A percentile compares a stretch with the other conserved stretches of the same genome.
These are phyloP conservation scores for Tetraselmis striata DNA, from an alignment of 139 green algal species.

Conservation along the genomic window DNA sequence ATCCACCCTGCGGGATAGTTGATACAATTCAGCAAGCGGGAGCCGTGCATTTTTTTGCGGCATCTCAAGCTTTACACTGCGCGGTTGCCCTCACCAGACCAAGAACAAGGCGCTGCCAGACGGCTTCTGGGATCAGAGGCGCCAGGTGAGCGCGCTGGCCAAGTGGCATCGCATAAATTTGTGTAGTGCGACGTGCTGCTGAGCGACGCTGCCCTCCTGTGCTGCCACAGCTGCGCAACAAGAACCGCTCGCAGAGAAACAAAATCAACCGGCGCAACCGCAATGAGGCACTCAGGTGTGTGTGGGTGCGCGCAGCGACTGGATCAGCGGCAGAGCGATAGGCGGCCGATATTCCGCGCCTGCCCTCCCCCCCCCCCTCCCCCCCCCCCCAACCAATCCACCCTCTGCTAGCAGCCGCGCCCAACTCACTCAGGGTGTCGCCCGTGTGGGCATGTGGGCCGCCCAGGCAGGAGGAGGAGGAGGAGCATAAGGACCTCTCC, in stretches of 20 bases:
- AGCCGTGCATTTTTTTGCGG: neutral
- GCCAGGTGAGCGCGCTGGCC: neutral
- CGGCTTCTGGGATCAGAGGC: neutral
- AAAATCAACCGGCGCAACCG: neutral
- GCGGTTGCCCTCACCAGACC: neutral
- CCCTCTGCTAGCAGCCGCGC: neutral
- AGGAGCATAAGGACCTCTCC: neutral
- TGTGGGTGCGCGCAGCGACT: neutral
- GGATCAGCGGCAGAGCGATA: neutral
- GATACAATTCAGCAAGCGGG: no score
- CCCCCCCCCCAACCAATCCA: no score
- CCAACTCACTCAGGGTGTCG: neutral
- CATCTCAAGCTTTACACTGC: neutral
- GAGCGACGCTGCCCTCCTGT: no score
- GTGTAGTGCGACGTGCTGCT: neutral
- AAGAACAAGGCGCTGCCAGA: slow-evolving; percentile 2
- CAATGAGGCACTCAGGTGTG: neutral
- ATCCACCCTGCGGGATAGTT: no score
- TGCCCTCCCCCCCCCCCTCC: neutral
- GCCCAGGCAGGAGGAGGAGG: neutral
- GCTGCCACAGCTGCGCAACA: slow-evolving; percentile 1
- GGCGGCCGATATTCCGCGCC: no score
- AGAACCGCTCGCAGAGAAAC: neutral
- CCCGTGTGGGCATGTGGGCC: neutral
- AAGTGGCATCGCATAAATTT: no score